Percentiles rank a stretch among this genome's conserved stretches.
These are phyloP conservation scores for Candida coleopterorum DNA, from an alignment of 805 yeast species.

Conservation along the genomic window DNA sequence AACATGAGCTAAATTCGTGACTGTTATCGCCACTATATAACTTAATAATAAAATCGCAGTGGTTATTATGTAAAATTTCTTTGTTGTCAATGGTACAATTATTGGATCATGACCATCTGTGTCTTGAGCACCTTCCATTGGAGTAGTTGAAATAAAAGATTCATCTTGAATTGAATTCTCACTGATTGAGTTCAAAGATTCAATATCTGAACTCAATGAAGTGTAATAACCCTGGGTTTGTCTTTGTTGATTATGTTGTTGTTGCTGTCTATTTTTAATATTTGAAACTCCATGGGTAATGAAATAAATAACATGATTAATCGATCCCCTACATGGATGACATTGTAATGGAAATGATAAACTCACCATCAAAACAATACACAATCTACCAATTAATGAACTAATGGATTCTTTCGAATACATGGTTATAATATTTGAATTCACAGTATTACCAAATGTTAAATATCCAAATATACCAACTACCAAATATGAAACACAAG, in stretches of 20 bases:
- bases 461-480: constrained; percentile 70
- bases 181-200: constrained; percentile 13
- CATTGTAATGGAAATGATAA: constrained; percentile 75
- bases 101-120: constrained; percentile 45
- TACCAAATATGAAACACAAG: constrained; percentile 52
- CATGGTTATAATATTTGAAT: constrained; percentile 67
- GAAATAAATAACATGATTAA: constrained; percentile 60
- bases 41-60: constrained; percentile 40
- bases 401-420: constrained; percentile 50
- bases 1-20: constrained; percentile 63
- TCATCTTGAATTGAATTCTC: constrained; percentile 21
- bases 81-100: constrained; percentile 44
- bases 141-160: constrained; percentile 39
- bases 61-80: constrained; percentile 47
- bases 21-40: constrained; percentile 53
- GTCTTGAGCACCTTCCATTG: constrained; percentile 44
- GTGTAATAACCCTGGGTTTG: too few relatives aligned
- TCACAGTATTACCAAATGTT: constrained; percentile 62
- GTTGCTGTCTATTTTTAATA: constrained; percentile 16
- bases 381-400: constrained; percentile 51
- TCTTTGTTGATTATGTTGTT: constrained; percentile 10
- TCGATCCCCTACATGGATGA: constrained; percentile 73
- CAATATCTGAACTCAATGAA: constrained; percentile 23
- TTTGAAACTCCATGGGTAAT: constrained; percentile 27
- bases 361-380: constrained; percentile 68